Evolutionary conservation across 148 eudicot genomes (phyloP), one percentile per base, ranked within the genome.

Genomic region (Polygonum aviculare): DNA sequence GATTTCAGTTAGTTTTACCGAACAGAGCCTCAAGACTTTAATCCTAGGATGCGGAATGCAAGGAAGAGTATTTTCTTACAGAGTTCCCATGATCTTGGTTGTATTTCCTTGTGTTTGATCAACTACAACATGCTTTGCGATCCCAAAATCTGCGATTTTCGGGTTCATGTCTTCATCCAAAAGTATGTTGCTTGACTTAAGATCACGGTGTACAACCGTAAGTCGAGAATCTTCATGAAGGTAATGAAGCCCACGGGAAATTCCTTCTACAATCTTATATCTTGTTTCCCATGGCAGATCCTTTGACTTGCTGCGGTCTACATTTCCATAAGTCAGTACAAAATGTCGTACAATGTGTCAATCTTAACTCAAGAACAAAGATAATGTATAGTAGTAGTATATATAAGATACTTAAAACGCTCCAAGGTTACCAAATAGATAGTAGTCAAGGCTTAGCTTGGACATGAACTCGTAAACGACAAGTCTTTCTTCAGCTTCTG

Each of bases 381-480:
- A 65, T 1, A 65, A 11, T 12, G 33, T 7, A 26, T 60, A 22
- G 67, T 22, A 22, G 35, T 65, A 7, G 35, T 15, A 60, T 35
- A n/a, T 14, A 22, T 35, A n/a, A 65, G 6, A 11, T 8, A 12
- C 3, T 2, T 38, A 5, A 4, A 67, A 67, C 15, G 22, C 9
- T 67, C 10, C 18, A 31, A 18, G 55, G 2, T 48, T 76, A 85
- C 90, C 81, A 22, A 87, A 87, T 2, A 87, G 77, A 57, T 82
- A 79, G 57, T 57, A 73, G 70, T 87, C 90, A 51, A 88, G 78
- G 74, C 91, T 80, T 71, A 65, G 75, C 73, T 87, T 87, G 31
- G 86, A 81, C 84, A 85, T 82, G 80, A 83, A 87, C 69, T 88
- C 89, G 54, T 88, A 88, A 7, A 88, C 62, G 47, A 88, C 55